Percentiles rank a stretch among this genome's conserved stretches.
These are phyloP conservation scores for Cyclotella atomus DNA, from an alignment of 108 stramenopile genomes.

Conservation along the genomic window DNA sequence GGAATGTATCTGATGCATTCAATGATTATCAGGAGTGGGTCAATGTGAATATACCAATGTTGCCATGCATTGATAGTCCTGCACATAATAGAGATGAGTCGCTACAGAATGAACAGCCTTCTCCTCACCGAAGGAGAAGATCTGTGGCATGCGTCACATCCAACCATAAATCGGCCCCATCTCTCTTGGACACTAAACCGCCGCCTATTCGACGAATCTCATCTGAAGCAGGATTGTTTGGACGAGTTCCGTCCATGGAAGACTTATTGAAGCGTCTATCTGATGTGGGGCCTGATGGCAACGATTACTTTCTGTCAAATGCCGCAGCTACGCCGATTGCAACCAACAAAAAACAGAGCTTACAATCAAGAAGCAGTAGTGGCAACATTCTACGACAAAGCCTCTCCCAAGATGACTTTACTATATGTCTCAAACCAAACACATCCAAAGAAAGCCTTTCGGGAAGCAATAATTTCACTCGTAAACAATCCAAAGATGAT, in stretches of 20 bases:
- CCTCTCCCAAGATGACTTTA: neutral
- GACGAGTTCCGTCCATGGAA: conserved; percentile 24
- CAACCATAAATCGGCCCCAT: neutral
- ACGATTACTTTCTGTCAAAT: conserved; percentile 19
- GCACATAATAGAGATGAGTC: too few relatives aligned
- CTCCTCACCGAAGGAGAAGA: neutral
- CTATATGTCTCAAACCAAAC: neutral
- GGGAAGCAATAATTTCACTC: neutral
- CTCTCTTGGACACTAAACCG: neutral
- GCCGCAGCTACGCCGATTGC: neutral
- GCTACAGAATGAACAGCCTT: too few relatives aligned
- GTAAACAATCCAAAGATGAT: conserved; percentile 11
- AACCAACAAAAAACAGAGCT: too few relatives aligned
- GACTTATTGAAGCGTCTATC: conserved; percentile 27
- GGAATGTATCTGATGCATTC: neutral
- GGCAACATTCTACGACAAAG: neutral
- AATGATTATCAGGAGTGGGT: neutral
- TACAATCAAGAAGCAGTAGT: neutral
- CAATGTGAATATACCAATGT: neutral
- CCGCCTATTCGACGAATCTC: conserved; percentile 4
- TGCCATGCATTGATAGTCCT: neutral
- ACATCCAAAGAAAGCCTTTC: neutral
- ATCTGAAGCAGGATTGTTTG: conserved; percentile 3
- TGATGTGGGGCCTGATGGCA: conserved; percentile 37
- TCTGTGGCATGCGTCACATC: neutral